phyloP scores from a whole-genome alignment of 208 protist genomes.

The Acanthamoeba lenticulata region DNA sequence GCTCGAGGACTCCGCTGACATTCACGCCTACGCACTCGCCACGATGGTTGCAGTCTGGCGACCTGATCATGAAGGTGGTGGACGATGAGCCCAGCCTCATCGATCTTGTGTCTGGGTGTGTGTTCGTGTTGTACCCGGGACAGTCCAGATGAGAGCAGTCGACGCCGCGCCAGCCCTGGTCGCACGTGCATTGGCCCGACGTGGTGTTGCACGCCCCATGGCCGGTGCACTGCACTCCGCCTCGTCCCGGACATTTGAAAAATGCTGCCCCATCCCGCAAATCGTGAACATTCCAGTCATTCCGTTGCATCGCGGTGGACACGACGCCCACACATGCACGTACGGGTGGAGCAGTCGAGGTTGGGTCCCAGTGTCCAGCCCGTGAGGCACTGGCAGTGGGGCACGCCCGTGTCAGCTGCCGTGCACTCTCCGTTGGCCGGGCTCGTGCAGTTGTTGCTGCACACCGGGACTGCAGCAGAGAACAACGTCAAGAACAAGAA shows the following conservation, averaged over 20 bases:
- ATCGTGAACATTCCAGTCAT: neutral
- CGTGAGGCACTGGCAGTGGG: neutral
- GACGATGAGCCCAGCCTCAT: too few relatives aligned
- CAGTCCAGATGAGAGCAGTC: neutral
- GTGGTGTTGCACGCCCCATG: neutral
- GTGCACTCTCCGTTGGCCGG: neutral
- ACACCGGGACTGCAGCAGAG: neutral
- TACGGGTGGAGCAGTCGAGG: neutral
- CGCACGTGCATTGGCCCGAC: neutral
- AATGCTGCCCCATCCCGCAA: neutral
- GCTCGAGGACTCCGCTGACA: neutral
- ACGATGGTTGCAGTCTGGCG: neutral
- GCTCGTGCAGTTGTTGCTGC: neutral
- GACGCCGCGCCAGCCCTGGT: neutral
- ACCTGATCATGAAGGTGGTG: neutral
- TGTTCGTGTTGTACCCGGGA: neutral
- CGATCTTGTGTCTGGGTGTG: too few relatives aligned
- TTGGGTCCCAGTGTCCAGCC: neutral
- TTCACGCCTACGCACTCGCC: neutral
- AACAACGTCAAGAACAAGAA: neutral
- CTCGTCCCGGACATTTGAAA: neutral
- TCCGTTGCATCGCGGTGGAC: neutral
- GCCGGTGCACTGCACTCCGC: neutral
- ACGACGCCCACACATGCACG: neutral
- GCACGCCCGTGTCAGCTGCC: neutral